Evolutionary conservation across 108 stramenopile genomes (phyloP).

Genomic region (Bacterosira constricta): DNA sequence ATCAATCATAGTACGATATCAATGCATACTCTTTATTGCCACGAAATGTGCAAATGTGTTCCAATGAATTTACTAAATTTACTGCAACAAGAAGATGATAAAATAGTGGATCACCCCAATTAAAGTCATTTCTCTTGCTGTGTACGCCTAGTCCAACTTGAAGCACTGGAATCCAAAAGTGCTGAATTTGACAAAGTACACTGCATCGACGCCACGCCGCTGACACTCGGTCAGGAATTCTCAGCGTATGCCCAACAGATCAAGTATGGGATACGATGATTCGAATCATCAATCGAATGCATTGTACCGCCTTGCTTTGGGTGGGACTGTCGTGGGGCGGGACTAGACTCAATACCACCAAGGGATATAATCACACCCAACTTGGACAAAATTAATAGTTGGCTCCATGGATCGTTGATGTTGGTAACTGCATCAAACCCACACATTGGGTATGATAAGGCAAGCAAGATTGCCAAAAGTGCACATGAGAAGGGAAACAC

Average conservation of each 20-base stretch:
- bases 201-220: slow-evolving; percentile 97
- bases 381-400: slow-evolving; percentile 76
- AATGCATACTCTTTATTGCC: too few relatives aligned
- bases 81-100: too few relatives aligned
- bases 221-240: slow-evolving; percentile 99
- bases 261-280: slow-evolving; percentile 82
- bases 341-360: slow-evolving; percentile 82
- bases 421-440: slow-evolving; percentile 98
- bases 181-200: slow-evolving; percentile 85
- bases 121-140: too few relatives aligned
- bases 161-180: slow-evolving; percentile 72
- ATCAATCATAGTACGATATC: too few relatives aligned
- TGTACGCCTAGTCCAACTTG: too few relatives aligned
- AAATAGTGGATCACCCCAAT: too few relatives aligned
- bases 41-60: too few relatives aligned
- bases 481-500: slow-evolving; percentile 95
- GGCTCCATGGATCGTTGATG: slow-evolving; percentile 94
- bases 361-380: slow-evolving; percentile 94
- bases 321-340: slow-evolving; percentile 99
- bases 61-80: too few relatives aligned
- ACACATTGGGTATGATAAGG: slow-evolving; percentile 98
- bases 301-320: slow-evolving; percentile 92
- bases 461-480: slow-evolving; percentile 94
- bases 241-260: slow-evolving; percentile 94
- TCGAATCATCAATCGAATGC: slow-evolving; percentile 70